Evolutionary conservation across 805 yeast genomes (phyloP), one percentile per base, ranked within the genome.

Genomic region (Debaryomyces castellii): DNA sequence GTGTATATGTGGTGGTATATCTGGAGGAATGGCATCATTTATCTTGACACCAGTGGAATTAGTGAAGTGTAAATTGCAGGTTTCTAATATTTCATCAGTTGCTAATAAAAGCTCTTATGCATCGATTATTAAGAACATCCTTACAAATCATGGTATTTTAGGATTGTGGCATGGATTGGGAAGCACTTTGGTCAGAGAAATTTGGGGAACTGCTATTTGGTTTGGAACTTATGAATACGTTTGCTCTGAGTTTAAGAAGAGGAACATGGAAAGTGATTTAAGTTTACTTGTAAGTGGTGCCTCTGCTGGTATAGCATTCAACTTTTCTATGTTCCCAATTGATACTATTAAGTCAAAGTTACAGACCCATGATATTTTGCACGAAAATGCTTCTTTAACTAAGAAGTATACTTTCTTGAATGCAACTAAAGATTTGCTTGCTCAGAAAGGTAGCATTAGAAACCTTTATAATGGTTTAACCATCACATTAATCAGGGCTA

Each of bases 201-300:
- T 88, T 32, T 85, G 90, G 23, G 97, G 97, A 6, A 87, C 96
- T 1, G 88, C 96, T 3, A 83, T 92, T 1, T 91, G 97, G 97
- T 91, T 91, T 68, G 92, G 96, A 0, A 80, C 94, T 14, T 90
- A 90, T 62, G 96, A 90, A 60, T 66, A 75, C 38, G 67, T 77
- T 6, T 62, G 69, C 17, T 55, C 55, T 1, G 51, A 57, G n/a
- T 67, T 80, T 51, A 71, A 73, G 47, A 33, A 47, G 22, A 41
- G 30, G 8, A 48, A 49, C 28, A 17, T 47, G 18, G 45, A 49
- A 44, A 43, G 60, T 50, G 50, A 48, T 14, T 68, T 66, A 35
- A 64, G 74, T 7, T 63, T 84, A 17, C 67, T 91, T 52, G 47
- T 76, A 1, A 85, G 95, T 47, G 98, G 98, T 42, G 97, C 96